Conservation (phyloP, 2,329 filamentous ascomycete genomes). For the Orbilia javanica region DNA sequence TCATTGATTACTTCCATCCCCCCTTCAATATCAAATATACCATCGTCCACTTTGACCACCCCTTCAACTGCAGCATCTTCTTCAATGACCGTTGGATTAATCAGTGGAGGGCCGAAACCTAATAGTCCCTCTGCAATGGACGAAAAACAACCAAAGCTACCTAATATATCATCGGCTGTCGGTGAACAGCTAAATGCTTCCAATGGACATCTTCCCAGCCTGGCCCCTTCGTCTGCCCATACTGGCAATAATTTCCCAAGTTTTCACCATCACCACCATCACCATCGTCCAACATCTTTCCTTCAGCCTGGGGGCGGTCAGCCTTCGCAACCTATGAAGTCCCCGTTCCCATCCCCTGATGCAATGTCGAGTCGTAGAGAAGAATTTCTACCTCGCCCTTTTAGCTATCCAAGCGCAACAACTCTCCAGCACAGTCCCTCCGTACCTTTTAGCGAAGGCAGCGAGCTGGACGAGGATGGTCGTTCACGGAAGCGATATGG, state of each 20-base stretch:
- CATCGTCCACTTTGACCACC: constrained; percentile 48
- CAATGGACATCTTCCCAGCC: constrained; percentile 31
- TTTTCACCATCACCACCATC: constrained; percentile 52
- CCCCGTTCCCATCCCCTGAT: constrained; percentile 54
- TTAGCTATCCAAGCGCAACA: constrained; percentile 26
- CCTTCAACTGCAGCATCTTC: constrained; percentile 51
- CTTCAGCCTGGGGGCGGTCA: constrained; percentile 38
- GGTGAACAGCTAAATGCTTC: constrained; percentile 40
- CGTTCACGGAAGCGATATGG: constrained; percentile 56
- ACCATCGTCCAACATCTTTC: constrained; percentile 31
- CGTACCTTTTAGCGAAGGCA: constrained; percentile 36
- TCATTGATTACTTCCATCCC: constrained; percentile 52
- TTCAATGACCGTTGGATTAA: constrained; percentile 33
- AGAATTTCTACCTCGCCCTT: constrained; percentile 50
- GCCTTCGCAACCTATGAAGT: constrained; percentile 33
- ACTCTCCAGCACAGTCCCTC: constrained; percentile 28
- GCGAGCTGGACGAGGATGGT: constrained; percentile 48
- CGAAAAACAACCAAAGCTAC: constrained; percentile 41
- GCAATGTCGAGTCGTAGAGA: constrained; percentile 49
- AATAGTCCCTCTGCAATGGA: constrained; percentile 36
- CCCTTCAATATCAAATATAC: constrained; percentile 35
- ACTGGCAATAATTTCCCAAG: constrained; percentile 40
- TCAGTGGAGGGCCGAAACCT: constrained; percentile 41
- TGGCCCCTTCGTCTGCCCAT: constrained; percentile 24
- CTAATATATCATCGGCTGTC: constrained; percentile 44